Conservation (phyloP, 2,329 filamentous ascomycete genomes). For the Beauveria medogensis region DNA sequence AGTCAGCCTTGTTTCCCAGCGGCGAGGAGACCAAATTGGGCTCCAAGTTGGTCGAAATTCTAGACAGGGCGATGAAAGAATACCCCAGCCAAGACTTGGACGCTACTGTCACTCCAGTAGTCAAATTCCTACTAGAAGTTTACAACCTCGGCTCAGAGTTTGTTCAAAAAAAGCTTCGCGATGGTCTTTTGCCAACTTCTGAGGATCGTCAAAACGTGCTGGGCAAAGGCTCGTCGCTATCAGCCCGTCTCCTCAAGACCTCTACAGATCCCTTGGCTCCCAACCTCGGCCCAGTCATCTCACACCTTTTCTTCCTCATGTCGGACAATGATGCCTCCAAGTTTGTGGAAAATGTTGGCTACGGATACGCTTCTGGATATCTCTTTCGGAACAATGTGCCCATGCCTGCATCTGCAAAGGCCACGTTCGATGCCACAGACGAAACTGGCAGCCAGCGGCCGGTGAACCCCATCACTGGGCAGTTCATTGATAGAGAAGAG, state of each 20-base stretch:
- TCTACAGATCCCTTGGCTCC: conserved; percentile 66
- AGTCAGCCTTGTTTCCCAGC: conserved; percentile 58
- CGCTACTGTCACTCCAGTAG: conserved; percentile 57
- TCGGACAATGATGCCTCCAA: conserved; percentile 70
- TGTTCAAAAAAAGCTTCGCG: conserved; percentile 54
- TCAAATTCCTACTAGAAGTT: conserved; percentile 67
- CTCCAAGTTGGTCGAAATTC: conserved; percentile 59
- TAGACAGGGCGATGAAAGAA: conserved; percentile 55
- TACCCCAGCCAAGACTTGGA: conserved; percentile 69
- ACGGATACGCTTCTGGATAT: conserved; percentile 87
- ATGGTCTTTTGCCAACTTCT: conserved; percentile 64
- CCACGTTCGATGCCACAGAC: conserved; percentile 28
- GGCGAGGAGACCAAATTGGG: conserved; percentile 50
- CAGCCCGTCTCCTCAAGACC: conserved; percentile 68
- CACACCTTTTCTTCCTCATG: conserved; percentile 76
- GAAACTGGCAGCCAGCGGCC: conserved; percentile 27
- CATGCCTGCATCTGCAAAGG: conserved; percentile 58
- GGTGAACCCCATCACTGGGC: conserved; percentile 82
- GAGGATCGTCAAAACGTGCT: conserved; percentile 70
- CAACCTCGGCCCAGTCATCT: conserved; percentile 65
- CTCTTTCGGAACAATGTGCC: conserved; percentile 76
- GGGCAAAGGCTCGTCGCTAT: conserved; percentile 64
- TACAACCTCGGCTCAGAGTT: conserved; percentile 58
- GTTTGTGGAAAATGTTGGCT: conserved; percentile 88
- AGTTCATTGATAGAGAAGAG: conserved; percentile 63